Conservation (phyloP, 257 asterid genomes). For the Buddleja alternifolia region DNA sequence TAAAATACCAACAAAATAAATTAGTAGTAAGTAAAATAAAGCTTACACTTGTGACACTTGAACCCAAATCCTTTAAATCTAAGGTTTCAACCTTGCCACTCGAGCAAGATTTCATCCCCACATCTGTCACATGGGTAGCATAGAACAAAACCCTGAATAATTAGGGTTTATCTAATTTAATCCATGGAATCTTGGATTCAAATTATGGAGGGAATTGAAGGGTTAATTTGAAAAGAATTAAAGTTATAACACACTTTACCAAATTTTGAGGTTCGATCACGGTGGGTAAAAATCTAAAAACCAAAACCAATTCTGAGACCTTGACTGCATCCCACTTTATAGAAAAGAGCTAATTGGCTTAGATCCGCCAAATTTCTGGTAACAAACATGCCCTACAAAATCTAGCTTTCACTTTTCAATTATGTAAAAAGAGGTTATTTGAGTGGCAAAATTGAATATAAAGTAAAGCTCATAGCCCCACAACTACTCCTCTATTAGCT, state of each 20-base stretch:
- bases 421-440: conserved; percentile 47
- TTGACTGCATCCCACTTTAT: conserved; percentile 34
- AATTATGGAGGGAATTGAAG: conserved; percentile 36
- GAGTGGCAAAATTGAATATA: conserved; percentile 48
- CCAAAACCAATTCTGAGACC: conserved; percentile 5
- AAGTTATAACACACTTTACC: conserved; percentile 28
- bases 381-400: conserved; percentile 60
- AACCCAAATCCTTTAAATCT: too few species aligned
- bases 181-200: neutral
- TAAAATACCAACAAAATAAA: too few species aligned
- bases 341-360: conserved; percentile 2
- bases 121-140: neutral
- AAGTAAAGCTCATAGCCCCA: conserved; percentile 28
- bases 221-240: conserved; percentile 8
- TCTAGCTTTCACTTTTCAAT: conserved; percentile 56
- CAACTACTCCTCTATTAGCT: conserved; percentile 11
- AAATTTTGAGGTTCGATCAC: conserved; percentile 40
- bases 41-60: too few species aligned
- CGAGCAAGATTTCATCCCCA: too few species aligned
- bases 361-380: conserved; percentile 52
- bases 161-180: neutral
- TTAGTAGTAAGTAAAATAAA: too few species aligned
- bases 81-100: too few species aligned
- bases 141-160: neutral
- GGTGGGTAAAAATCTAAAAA: conserved; percentile 5